Conservation (phyloP, 1,139 yeast species). For the Yamadazyma triangularis region DNA sequence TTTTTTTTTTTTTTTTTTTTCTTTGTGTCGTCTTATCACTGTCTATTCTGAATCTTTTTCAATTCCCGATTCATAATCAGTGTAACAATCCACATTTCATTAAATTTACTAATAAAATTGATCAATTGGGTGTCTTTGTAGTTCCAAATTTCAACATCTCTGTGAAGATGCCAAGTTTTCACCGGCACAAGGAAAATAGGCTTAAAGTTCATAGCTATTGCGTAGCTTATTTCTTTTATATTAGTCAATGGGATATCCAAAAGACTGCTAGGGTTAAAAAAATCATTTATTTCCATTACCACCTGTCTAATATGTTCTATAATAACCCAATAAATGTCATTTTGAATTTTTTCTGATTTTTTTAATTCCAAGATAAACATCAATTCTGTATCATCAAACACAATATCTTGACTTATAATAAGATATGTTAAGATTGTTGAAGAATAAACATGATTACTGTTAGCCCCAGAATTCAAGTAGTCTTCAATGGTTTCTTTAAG, state of each 20-base stretch:
- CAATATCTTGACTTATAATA: conserved; percentile 4
- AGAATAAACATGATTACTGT: conserved; percentile 2
- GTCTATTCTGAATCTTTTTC: too few relatives aligned
- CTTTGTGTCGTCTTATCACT: too few relatives aligned
- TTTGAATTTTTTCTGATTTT: not conserved
- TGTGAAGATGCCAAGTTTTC: too few relatives aligned
- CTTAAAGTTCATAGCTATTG: conserved; percentile 9
- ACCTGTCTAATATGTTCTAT: conserved; percentile 1
- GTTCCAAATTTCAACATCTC: too few relatives aligned
- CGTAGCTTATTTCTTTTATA: conserved; percentile 10
- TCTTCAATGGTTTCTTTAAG: conserved; percentile 6
- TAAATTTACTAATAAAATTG: conserved; percentile 9
- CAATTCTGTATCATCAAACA: conserved; percentile 10
- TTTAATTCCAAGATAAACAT: conserved; percentile 7
- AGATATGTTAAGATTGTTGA: conserved; percentile 11
- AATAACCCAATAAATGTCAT: conserved; percentile 4
- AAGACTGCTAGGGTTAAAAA: conserved; percentile 5
- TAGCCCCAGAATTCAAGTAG: conserved; percentile 3
- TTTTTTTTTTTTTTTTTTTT: too few relatives aligned
- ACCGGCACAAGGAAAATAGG: conserved; percentile 11
- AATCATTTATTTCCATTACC: conserved; percentile 1
- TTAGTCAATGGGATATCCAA: conserved; percentile 10
- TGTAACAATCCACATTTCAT: conserved; percentile 14
- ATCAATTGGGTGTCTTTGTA: too few relatives aligned
- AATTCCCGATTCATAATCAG: conserved; percentile 8